Conservation (phyloP, 495 filamentous ascomycete genomes). For the Xylaria longipes region DNA sequence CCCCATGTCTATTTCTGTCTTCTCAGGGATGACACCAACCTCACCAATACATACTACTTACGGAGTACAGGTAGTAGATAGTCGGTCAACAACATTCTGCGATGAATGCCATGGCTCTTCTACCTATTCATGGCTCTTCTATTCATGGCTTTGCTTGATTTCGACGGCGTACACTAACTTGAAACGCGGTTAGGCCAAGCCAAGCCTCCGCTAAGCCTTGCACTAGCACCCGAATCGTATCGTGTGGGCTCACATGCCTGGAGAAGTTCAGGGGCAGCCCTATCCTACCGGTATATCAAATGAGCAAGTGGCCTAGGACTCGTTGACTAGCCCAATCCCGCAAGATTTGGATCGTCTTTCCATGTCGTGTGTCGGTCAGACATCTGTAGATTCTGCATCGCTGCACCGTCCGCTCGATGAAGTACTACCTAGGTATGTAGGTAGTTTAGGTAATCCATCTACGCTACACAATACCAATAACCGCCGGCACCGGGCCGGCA, state of each 20-base stretch:
- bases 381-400: not conserved
- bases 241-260: not conserved
- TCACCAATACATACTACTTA: too few species aligned
- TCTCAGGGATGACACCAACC: too few species aligned
- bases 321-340: not conserved
- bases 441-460: too few species aligned
- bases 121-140: too few species aligned
- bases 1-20: too few species aligned
- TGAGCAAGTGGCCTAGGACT: not conserved
- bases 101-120: too few species aligned
- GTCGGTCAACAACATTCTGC: too few species aligned
- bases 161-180: not conserved
- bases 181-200: not conserved
- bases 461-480: not conserved
- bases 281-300: not conserved
- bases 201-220: conserved; percentile 19
- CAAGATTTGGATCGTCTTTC: not conserved
- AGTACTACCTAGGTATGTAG: too few species aligned
- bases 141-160: not conserved
- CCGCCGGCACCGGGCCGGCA: not conserved
- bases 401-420: not conserved
- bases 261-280: not conserved
- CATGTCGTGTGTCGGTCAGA: not conserved
- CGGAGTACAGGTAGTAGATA: too few species aligned
- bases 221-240: not conserved